Evolutionary conservation across 345 rosid species (phyloP).

Genomic region (Citrus reticulata): DNA sequence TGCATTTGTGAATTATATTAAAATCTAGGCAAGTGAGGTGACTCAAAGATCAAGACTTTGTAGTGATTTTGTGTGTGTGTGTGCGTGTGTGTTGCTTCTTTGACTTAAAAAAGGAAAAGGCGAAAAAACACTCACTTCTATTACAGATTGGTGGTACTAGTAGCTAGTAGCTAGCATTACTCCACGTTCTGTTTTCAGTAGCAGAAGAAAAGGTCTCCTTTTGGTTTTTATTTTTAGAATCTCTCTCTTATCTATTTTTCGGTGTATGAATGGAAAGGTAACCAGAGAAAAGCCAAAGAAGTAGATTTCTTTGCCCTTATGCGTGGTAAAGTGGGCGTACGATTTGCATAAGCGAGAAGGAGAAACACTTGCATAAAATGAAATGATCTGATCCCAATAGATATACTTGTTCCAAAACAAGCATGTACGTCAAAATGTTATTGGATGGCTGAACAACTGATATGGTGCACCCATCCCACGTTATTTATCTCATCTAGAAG

Average conservation of each 20-base stretch:
- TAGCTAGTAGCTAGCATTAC: neutral
- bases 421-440: neutral
- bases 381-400: neutral
- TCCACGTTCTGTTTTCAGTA: neutral
- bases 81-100: neutral
- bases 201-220: neutral
- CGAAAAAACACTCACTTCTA: too few relatives aligned
- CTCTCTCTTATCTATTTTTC: too few relatives aligned
- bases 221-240: too few relatives aligned
- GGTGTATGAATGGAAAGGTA: neutral
- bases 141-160: neutral
- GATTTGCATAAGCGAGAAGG: neutral
- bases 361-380: neutral
- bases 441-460: neutral
- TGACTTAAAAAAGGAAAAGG: too few relatives aligned
- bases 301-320: neutral
- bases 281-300: neutral
- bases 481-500: neutral
- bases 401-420: too few relatives aligned
- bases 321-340: neutral
- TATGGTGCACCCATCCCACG: neutral
- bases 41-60: constrained; percentile 3
- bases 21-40: neutral
- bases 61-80: neutral
- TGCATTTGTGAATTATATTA: neutral